A percentile compares a stretch with the other conserved stretches of the same genome.
These are phyloP conservation scores for Neoconidiobolus thromboides DNA, from an alignment of 371 early-diverging fungal species.

Conservation along the genomic window DNA sequence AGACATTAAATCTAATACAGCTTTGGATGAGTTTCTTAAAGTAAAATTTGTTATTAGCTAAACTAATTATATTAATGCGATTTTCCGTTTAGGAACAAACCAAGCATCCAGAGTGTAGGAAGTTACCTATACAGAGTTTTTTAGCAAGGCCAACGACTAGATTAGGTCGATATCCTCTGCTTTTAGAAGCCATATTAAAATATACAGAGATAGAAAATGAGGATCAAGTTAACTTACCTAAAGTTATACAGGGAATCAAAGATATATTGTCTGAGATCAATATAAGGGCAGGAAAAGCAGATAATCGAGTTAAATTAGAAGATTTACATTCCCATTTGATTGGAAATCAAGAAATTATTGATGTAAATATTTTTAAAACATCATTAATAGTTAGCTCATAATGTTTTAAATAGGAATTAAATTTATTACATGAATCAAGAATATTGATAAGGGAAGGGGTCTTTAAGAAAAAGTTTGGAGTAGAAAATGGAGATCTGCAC, in stretches of 20 bases:
- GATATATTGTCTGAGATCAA: constrained; percentile 56
- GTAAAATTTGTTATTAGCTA: neutral
- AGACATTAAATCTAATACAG: constrained; percentile 42
- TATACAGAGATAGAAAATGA: constrained; percentile 63
- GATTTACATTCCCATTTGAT: constrained; percentile 26
- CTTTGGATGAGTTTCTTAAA: neutral
- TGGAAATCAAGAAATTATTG: constrained; percentile 24
- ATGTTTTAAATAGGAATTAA: constrained; percentile 36
- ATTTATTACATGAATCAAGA: constrained; percentile 42
- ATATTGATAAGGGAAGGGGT: constrained; percentile 58
- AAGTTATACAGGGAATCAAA: constrained; percentile 38
- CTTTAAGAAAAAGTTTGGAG: constrained; percentile 42
- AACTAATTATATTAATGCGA: neutral
- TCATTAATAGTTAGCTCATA: neutral
- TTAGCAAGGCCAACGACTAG: constrained; percentile 72
- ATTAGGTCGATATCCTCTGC: constrained; percentile 70
- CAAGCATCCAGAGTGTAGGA: constrained; percentile 55
- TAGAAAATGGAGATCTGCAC: constrained; percentile 40
- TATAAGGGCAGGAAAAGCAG: constrained; percentile 49
- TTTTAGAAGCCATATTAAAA: constrained; percentile 65
- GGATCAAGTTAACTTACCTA: constrained; percentile 39
- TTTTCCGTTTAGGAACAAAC: constrained; percentile 32
- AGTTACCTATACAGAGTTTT: constrained; percentile 62
- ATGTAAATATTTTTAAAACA: constrained; percentile 11
- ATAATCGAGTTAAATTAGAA: constrained; percentile 47